Conservation (phyloP, 2,329 filamentous ascomycete genomes). For the Colletotrichum tofieldiae region DNA sequence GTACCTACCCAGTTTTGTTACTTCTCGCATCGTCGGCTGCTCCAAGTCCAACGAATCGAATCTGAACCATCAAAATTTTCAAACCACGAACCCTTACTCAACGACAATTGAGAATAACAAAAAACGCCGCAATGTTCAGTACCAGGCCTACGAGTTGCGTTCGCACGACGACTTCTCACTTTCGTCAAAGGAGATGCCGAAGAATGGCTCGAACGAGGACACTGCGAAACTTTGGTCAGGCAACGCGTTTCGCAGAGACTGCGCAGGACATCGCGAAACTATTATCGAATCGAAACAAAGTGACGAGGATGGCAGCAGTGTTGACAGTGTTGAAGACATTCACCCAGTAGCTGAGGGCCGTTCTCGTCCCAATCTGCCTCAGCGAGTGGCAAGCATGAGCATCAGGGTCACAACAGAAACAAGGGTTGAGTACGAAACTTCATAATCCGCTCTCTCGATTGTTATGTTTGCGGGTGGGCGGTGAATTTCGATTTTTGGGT, state of each 20-base stretch:
- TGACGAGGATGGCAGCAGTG: not conserved
- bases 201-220: constrained; percentile 18
- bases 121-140: constrained; percentile 40
- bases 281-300: constrained; percentile 14
- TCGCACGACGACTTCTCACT: constrained; percentile 29
- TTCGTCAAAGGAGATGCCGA: constrained; percentile 18
- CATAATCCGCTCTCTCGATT: not conserved
- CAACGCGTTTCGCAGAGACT: constrained; percentile 20
- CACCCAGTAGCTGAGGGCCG: not conserved
- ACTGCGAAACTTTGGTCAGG: constrained; percentile 39
- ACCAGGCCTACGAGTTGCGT: constrained; percentile 41
- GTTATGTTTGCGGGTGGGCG: not conserved
- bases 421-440: constrained; percentile 24
- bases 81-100: constrained; percentile 20
- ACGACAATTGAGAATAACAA: constrained; percentile 37
- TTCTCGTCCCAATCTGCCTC: not conserved
- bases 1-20: constrained; percentile 41
- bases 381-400: constrained; percentile 12
- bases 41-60: constrained; percentile 3
- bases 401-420: constrained; percentile 39
- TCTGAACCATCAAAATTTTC: constrained; percentile 23
- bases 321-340: not conserved
- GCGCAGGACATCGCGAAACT: not conserved
- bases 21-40: constrained; percentile 24
- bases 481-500: not conserved